Conservation (phyloP, 345 rosid species). For the thale cress (Arabidopsis thaliana) region TAIR10.1 NC_003070.9:27747001-27747500, state of each 20-base stretch:
- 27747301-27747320: not conserved
- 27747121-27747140: not conserved
- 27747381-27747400: conserved; percentile 25
- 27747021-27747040: not conserved
- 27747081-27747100: too few relatives aligned
- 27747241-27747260: conserved; percentile 13
- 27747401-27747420: not conserved
- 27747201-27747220: not conserved
- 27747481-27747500: not conserved
- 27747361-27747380: conserved; percentile 34
- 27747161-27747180: not conserved
- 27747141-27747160: not conserved
- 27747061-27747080: conserved; percentile 5
- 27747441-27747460: not conserved
- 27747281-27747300: not conserved
- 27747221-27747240: not conserved
- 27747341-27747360: conserved; percentile 25
- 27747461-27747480: not conserved
- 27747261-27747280: conserved; percentile 11
- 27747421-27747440: conserved; percentile 1
- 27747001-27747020: not conserved
- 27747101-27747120: not conserved
- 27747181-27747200: not conserved
- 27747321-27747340: conserved; percentile 22
- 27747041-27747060: not conserved